Conservation (phyloP, 345 rosid genomes). For the Lepidium aucheri region DNA sequence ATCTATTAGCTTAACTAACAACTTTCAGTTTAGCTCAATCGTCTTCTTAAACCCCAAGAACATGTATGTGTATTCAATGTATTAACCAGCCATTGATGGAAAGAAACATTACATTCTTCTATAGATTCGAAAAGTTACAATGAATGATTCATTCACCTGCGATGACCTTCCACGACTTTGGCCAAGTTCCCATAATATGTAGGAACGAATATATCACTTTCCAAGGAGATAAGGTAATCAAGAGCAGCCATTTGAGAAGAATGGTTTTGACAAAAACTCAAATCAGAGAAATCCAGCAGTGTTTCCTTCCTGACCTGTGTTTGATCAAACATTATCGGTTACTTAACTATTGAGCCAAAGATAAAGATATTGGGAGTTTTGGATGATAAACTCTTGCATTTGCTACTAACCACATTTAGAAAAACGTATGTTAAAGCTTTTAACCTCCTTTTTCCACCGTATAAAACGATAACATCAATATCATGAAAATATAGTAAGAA, state of each 20-base stretch:
- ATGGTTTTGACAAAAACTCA: constrained; percentile 58
- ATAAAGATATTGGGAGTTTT: too few species aligned
- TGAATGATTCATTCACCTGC: too few species aligned
- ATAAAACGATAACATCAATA: too few species aligned
- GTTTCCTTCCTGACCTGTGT: constrained; percentile 94
- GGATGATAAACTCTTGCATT: too few species aligned
- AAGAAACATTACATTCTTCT: neutral
- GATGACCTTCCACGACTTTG: constrained; percentile 97
- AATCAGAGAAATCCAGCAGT: constrained; percentile 54
- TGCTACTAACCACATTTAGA: constrained; percentile 78
- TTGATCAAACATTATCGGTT: too few species aligned
- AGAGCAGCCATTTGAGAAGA: constrained; percentile 92
- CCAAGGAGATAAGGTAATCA: constrained; percentile 82
- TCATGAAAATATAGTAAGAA: too few species aligned
- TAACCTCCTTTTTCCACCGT: too few species aligned
- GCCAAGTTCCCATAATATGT: constrained; percentile 97
- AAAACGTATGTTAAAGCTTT: constrained; percentile 48
- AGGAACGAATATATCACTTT: constrained; percentile 88
- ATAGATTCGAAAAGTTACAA: too few species aligned
- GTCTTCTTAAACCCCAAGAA: constrained; percentile 96
- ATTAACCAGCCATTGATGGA: too few species aligned
- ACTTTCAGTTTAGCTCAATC: constrained; percentile 55
- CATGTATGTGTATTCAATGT: too few species aligned
- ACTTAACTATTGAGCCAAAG: too few species aligned
- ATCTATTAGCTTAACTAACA: constrained; percentile 68